Percentiles rank a stretch among this genome's conserved stretches.
These are phyloP conservation scores for Ogataea saltuana DNA, from an alignment of 805 yeast genomes.

Conservation along the genomic window DNA sequence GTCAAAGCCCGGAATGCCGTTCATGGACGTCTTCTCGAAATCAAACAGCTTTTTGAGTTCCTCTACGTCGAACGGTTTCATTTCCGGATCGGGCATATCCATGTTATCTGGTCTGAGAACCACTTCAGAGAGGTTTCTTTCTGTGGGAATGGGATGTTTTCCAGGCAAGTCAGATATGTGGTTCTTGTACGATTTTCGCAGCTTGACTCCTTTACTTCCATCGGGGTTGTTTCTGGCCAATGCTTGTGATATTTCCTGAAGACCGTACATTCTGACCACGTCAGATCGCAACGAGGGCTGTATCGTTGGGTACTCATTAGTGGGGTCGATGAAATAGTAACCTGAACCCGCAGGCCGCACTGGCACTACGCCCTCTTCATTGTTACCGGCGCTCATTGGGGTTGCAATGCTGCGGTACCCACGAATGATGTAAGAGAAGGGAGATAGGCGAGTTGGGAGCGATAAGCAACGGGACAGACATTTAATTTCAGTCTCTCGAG, in stretches of 20 bases:
- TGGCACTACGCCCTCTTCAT: too few relatives aligned
- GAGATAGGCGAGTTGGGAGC: too few relatives aligned
- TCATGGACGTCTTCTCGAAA: conserved; percentile 63
- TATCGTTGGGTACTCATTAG: conserved; percentile 40
- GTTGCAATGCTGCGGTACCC: too few relatives aligned
- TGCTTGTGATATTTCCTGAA: conserved; percentile 68
- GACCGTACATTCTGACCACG: conserved; percentile 65
- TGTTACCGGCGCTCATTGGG: too few relatives aligned
- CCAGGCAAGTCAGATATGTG: conserved; percentile 88
- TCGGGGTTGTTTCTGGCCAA: conserved; percentile 86
- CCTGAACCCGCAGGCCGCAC: too few relatives aligned
- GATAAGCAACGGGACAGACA: too few relatives aligned
- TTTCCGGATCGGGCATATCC: conserved; percentile 38
- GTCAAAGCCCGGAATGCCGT: conserved; percentile 79
- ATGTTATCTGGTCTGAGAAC: conserved; percentile 42
- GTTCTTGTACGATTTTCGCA: conserved; percentile 92
- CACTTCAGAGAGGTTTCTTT: conserved; percentile 39
- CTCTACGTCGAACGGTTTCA: conserved; percentile 51
- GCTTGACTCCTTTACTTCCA: conserved; percentile 88
- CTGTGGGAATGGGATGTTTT: conserved; percentile 64
- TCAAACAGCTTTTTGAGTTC: conserved; percentile 50
- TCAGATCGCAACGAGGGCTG: conserved; percentile 74
- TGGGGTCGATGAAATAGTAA: conserved; percentile 36
- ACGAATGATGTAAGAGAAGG: too few relatives aligned
- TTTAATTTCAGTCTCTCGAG: background rate